Evolutionary conservation across 2,329 filamentous ascomycete genomes (phyloP).

Genomic region (Samsoniella hepiali): DNA sequence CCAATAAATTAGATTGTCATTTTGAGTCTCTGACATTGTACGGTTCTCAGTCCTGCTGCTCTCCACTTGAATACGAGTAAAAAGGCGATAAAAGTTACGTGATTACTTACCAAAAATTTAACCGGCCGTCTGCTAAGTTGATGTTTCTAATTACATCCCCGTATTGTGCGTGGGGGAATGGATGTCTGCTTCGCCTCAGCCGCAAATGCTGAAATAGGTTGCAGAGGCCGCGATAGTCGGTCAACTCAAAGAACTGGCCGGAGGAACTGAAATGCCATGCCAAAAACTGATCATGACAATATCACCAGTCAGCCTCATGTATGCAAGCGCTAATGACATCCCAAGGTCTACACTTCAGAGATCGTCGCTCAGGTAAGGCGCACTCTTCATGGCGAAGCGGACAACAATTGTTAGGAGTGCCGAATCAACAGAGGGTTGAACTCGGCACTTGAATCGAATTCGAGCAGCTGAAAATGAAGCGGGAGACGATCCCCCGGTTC

Average conservation of each 20-base stretch:
- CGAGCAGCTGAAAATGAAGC: not conserved
- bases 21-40: too few relatives aligned
- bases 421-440: not conserved
- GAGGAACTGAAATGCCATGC: too few relatives aligned
- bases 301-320: too few relatives aligned
- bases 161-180: not conserved
- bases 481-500: not conserved
- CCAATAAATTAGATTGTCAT: too few relatives aligned
- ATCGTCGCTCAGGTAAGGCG: not conserved
- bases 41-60: too few relatives aligned
- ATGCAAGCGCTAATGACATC: too few relatives aligned
- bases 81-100: too few relatives aligned
- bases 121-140: not conserved
- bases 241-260: too few relatives aligned
- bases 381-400: not conserved
- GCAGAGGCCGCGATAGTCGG: not conserved
- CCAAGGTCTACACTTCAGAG: not conserved
- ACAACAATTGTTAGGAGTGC: not conserved
- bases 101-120: too few relatives aligned
- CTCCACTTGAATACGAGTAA: too few relatives aligned
- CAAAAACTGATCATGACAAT: too few relatives aligned
- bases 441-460: not conserved
- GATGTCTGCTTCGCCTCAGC: not conserved
- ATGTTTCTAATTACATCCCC: not conserved
- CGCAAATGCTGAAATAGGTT: not conserved